Evolutionary conservation across 2,329 filamentous ascomycete genomes (phyloP), one percentile per base, ranked within the genome.

Genomic region (Fulvia fulva): DNA sequence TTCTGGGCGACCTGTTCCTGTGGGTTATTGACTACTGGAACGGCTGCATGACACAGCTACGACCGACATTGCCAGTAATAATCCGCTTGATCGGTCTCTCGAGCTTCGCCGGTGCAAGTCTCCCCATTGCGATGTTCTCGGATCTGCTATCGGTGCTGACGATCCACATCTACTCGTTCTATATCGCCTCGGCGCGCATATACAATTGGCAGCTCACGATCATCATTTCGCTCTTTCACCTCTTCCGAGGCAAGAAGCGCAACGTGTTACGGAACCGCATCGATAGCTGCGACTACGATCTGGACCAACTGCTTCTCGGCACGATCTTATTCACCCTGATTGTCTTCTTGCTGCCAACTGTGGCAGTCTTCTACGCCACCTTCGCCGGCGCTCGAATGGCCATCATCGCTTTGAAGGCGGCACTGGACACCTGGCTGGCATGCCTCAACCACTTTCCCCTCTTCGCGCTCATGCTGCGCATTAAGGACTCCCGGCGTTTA

Each of bases 21-120:
- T 99, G 94, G 94, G 94, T 99, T 50, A 97, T 99, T 64, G 92
- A 97, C 65, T 95, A 97, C 71, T 99, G 94, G 94, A 89, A 90
- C 57, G 88, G 82, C 66, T 94, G 87, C 69, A 90, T 97, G 70
- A 82, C 85, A 57, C 82, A 88, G 34, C 78, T 97, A 12, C 85
- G 87, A 54, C 93, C 94, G 0, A 81, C 87, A 41, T 78, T 99
- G n/a, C 91, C 92, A 11, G 84, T 86, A 59, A 83, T 99, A 59
- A 90, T 99, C 65, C 94, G 90, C 80, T 86, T 97, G 67, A 90
- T 99, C 63, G 94, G 94, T 43, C 91, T 95, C 69, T 95, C 92
- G 5, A 91, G 91, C 69, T 97, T 99, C 73, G 93, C 90, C 2
- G 94, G 94, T 9, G 94, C 94, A 54, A 97, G 91, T 72, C 92